A percentile compares a stretch with the other conserved stretches of the same genome.
Evolutionary conservation across 352 stramenopile genomes (phyloP).

Genomic region (Thraustotheca clavata): DNA sequence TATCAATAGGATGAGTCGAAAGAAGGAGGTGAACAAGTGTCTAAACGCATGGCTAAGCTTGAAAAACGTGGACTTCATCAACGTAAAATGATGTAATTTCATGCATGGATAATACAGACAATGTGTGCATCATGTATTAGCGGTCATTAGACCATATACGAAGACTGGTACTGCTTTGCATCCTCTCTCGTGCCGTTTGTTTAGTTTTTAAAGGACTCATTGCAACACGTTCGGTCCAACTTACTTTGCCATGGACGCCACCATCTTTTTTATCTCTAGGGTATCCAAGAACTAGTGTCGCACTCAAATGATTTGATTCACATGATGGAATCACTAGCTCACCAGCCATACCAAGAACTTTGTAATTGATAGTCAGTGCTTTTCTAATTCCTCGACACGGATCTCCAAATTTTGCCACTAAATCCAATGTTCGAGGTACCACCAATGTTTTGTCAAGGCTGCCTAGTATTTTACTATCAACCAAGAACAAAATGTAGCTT

Average conservation of each 20-base stretch:
- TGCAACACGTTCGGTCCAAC: constrained; percentile 4
- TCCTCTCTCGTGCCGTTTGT: constrained; percentile 9
- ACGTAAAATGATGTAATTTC: not conserved
- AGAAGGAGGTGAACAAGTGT: not conserved
- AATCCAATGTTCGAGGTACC: not conserved
- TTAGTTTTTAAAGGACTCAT: not conserved
- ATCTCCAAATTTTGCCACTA: constrained; percentile 6
- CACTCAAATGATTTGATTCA: not conserved
- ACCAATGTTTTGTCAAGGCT: not conserved
- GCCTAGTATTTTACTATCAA: not conserved
- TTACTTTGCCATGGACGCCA: constrained; percentile 10
- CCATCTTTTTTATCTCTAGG: not conserved
- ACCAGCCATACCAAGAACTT: constrained; percentile 19
- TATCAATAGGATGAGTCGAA: too few relatives aligned
- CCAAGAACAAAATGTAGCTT: not conserved
- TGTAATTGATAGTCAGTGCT: constrained; percentile 19
- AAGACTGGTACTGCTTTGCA: constrained; percentile 18
- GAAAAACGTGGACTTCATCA: constrained; percentile 19
- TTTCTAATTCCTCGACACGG: constrained; percentile 18
- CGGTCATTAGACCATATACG: constrained; percentile 8
- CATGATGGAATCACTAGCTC: not conserved
- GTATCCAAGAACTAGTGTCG: constrained; percentile 10
- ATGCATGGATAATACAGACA: not conserved
- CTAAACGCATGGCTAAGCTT: constrained; percentile 18
- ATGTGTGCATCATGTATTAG: not conserved